A percentile compares a stretch with the other conserved stretches of the same genome.
These are phyloP conservation scores for Pseudogymnoascus sp. DNA, from an alignment of 2,329 filamentous ascomycete genomes.

Conservation along the genomic window DNA sequence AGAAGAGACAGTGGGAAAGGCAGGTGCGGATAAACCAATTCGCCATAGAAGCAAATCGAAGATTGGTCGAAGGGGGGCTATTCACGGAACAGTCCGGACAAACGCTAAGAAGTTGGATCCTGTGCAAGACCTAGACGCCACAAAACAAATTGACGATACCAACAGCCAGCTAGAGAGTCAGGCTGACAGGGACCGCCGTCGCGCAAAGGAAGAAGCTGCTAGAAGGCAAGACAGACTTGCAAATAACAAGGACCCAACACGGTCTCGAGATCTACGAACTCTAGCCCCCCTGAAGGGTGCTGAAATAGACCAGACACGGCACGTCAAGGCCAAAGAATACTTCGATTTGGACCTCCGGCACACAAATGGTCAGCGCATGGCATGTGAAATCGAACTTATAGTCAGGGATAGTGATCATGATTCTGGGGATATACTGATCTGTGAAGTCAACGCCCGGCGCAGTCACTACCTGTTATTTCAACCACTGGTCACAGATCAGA, in stretches of 20 bases:
- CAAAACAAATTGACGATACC: neutral
- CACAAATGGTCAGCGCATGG: slow-evolving; percentile 81
- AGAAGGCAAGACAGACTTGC: slow-evolving; percentile 81
- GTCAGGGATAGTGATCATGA: slow-evolving; percentile 66
- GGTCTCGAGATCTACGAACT: slow-evolving; percentile 70
- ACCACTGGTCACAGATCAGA: slow-evolving; percentile 63
- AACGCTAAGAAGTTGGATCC: slow-evolving; percentile 52
- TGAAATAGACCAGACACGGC: slow-evolving; percentile 64
- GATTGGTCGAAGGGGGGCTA: slow-evolving; percentile 17
- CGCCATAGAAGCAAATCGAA: slow-evolving; percentile 11
- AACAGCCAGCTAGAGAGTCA: slow-evolving; percentile 32
- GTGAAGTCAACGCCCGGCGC: slow-evolving; percentile 71
- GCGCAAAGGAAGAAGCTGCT: slow-evolving; percentile 64
- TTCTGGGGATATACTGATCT: slow-evolving; percentile 80
- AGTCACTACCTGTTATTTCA: slow-evolving; percentile 80
- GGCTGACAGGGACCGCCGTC: slow-evolving; percentile 67
- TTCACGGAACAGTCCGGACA: slow-evolving; percentile 27
- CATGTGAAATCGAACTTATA: slow-evolving; percentile 81
- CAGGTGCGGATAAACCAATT: slow-evolving; percentile 21
- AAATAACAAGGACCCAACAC: slow-evolving; percentile 69
- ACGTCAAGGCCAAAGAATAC: slow-evolving; percentile 81
- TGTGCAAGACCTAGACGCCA: slow-evolving; percentile 32
- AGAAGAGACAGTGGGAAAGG: slow-evolving; percentile 24
- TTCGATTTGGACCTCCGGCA: slow-evolving; percentile 81
- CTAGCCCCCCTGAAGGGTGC: slow-evolving; percentile 63